Conservation (phyloP, 2,329 filamentous ascomycete genomes). For the Lecanicillium sp. region DNA sequence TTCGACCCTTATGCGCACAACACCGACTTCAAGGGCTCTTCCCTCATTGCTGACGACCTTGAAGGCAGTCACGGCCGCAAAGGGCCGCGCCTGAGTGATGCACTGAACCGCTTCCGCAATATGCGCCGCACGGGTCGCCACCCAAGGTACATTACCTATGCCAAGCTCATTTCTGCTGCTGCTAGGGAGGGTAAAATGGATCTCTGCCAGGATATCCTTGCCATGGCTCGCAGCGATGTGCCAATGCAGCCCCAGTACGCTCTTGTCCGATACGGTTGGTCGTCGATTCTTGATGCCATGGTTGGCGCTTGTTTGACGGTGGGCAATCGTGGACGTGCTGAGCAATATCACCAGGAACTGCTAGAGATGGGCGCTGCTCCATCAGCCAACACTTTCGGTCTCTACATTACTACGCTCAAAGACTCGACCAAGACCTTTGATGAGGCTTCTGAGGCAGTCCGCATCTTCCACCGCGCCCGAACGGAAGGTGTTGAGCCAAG, state of each 20-base stretch:
- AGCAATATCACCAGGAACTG: conserved; percentile 85
- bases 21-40: conserved; percentile 90
- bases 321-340: conserved; percentile 71
- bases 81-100: conserved; percentile 68
- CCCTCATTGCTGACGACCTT: conserved; percentile 80
- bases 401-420: conserved; percentile 99
- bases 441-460: conserved; percentile 91
- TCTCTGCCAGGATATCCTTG: conserved; percentile 76
- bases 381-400: conserved; percentile 92
- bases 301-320: conserved; percentile 81
- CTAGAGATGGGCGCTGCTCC: conserved; percentile 84
- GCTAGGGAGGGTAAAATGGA: conserved; percentile 77
- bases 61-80: conserved; percentile 71
- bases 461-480: conserved; percentile 93
- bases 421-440: conserved; percentile 97
- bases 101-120: conserved; percentile 77
- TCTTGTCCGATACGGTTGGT: conserved; percentile 90
- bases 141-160: conserved; percentile 92
- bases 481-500: conserved; percentile 90
- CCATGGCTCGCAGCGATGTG: conserved; percentile 82
- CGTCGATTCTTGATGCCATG: conserved; percentile 93
- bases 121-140: conserved; percentile 88
- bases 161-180: conserved; percentile 86
- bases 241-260: conserved; percentile 78
- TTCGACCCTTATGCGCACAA: conserved; percentile 86